phyloP scores from a whole-genome alignment of 352 stramenopile species.

The Phytophthora boehmeriae region DNA sequence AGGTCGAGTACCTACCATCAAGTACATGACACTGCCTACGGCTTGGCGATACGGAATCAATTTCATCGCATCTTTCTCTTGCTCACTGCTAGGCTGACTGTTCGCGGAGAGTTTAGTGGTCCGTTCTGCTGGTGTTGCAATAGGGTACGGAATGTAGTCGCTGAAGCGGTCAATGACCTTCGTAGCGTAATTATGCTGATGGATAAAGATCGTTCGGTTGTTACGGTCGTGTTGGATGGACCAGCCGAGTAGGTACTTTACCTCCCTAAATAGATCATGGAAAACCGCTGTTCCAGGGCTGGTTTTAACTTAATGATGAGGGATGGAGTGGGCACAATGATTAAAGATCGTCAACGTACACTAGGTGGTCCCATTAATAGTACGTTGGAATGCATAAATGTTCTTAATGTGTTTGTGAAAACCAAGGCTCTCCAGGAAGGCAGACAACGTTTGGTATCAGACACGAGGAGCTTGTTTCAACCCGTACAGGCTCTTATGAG shows the following conservation, averaged over 20 bases:
- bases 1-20: no score
- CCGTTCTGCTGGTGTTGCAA: no score
- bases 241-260: no score
- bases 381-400: not conserved
- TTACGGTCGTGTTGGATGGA: constrained; percentile 18
- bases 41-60: no score
- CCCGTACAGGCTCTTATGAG: constrained; percentile 15
- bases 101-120: no score
- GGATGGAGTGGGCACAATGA: constrained; percentile 12
- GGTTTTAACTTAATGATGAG: constrained; percentile 14
- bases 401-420: constrained; percentile 10
- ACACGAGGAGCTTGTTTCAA: constrained; percentile 23
- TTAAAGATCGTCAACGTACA: constrained; percentile 10
- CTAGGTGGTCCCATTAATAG: not conserved
- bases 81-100: no score
- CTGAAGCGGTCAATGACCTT: no score
- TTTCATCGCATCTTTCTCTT: no score
- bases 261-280: constrained; percentile 23
- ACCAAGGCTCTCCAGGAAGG: no score
- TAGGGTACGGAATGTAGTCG: no score
- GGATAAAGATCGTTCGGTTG: constrained; percentile 22
- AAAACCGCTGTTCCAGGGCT: constrained; percentile 9
- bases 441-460: no score
- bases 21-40: no score
- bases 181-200: constrained; percentile 27